Percentiles rank a stretch among this genome's conserved stretches.
phyloP scores from a whole-genome alignment of 805 yeast genomes.

The Dipodascus geniculatus region DNA sequence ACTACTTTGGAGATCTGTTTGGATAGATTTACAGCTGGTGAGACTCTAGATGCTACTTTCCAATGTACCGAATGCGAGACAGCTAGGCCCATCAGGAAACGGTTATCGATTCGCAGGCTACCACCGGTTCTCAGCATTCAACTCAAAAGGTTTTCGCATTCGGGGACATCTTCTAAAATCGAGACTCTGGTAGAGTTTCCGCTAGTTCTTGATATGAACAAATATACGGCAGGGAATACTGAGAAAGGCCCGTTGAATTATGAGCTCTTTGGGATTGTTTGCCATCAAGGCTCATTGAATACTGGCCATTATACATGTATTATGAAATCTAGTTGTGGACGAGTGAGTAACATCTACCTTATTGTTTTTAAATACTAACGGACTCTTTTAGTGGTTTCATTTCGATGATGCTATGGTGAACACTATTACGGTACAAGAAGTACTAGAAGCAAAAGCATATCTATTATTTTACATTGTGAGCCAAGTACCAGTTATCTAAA shows the following conservation, averaged over 20 bases:
- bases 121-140: conserved; percentile 80
- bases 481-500: conserved; percentile 10
- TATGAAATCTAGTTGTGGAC: conserved; percentile 55
- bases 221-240: conserved; percentile 31
- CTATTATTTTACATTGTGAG: conserved; percentile 37
- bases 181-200: conserved; percentile 70
- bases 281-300: conserved; percentile 86
- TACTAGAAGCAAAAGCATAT: conserved; percentile 65
- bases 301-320: conserved; percentile 90
- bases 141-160: conserved; percentile 61
- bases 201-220: conserved; percentile 54
- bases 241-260: conserved; percentile 35
- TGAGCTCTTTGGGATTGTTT: conserved; percentile 77
- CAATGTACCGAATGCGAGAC: conserved; percentile 56
- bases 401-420: conserved; percentile 85
- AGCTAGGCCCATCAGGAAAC: conserved; percentile 58
- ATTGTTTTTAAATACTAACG: not conserved
- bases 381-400: conserved; percentile 55
- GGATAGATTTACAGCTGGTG: conserved; percentile 64
- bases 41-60: conserved; percentile 63
- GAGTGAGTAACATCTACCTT: conserved; percentile 12
- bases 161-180: conserved; percentile 47
- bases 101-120: conserved; percentile 50
- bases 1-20: conserved; percentile 50
- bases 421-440: conserved; percentile 50